Base-by-base conservation (phyloP, 768 basidiomycete species). In the Tulasnella sp. region DNA sequence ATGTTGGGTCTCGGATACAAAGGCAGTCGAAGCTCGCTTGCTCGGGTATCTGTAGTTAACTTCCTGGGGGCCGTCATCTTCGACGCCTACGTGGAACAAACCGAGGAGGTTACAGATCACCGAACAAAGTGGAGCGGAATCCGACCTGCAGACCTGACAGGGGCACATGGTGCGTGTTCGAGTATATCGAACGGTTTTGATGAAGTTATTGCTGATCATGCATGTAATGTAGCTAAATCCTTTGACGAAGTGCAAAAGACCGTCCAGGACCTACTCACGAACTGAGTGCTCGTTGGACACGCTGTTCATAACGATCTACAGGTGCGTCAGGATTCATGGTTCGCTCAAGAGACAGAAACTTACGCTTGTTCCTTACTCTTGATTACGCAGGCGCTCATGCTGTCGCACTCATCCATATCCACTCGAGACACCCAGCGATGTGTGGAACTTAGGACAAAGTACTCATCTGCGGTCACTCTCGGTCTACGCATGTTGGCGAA, bases 1-100 rank as follows among this genome's bases (percentile, higher is more conserved):
- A 96, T 98, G 92, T 94, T 98, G 10, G 93, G 93, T 3, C 80
- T 95, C n/a, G 92, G 92, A 0, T 76, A 81, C n/a, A 77, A 84
- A 24, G 90, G 89, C 21, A 71, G 71, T 2, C 90, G 95, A 68
- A 90, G 88, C 0, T 84, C 86, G 0, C 78, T 96, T 13, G 94
- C 92, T 1, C 83, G 94, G 30, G 88, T 95, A 63, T 88, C 86
- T 52, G 68, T 96, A 42, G 91, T 97, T 58, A 95, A 97, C 70
- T 95, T 82, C 68, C 75, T 88, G 61, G 95, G 95, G 0, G 82
- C 77, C 1, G 76, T 88, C 26, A 74, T 85, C 43, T 69, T 96
- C 63, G 94, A 97, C 66, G 85, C 79, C 51, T 93, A 90, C 64
- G 95, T 99, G 30, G 75, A 78, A 52, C 93, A 90, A 68, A 78